A percentile compares a stretch with the other conserved stretches of the same genome.
Evolutionary conservation across 306 rosid species (phyloP).

Genomic region (Canavalia ensiformis): DNA sequence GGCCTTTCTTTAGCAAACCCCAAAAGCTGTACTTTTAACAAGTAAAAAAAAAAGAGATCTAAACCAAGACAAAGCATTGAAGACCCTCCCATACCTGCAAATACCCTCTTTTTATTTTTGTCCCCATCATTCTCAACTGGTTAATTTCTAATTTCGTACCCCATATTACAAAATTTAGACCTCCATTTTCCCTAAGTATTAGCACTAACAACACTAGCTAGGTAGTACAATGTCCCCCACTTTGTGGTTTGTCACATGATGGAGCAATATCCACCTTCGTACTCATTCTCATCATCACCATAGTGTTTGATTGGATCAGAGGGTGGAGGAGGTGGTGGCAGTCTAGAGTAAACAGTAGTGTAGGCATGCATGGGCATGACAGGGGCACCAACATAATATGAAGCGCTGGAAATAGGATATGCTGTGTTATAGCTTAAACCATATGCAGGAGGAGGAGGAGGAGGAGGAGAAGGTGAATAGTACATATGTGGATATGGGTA

Average conservation of each 20-base stretch:
- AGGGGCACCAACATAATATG: constrained; percentile 58
- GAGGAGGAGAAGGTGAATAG: constrained; percentile 43
- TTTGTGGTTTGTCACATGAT: constrained; percentile 60
- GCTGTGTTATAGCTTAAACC: constrained; percentile 73
- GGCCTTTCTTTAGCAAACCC: constrained; percentile 53
- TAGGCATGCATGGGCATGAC: constrained; percentile 69
- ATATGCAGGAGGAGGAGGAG: constrained; percentile 33
- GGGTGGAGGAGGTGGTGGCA: constrained; percentile 57
- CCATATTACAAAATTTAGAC: constrained; percentile 50
- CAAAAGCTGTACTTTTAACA: constrained; percentile 45
- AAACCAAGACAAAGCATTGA: constrained; percentile 46
- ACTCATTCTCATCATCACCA: constrained; percentile 54
- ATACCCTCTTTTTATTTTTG: constrained; percentile 37
- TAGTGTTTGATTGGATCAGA: constrained; percentile 50
- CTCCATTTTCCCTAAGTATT: constrained; percentile 16
- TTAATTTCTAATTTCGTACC: constrained; percentile 13
- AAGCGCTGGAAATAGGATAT: constrained; percentile 58
- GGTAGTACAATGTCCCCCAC: not conserved
- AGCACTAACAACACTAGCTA: constrained; percentile 29
- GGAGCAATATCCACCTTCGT: constrained; percentile 64
- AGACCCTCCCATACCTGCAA: constrained; percentile 48
- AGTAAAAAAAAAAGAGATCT: not conserved
- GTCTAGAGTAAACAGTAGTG: constrained; percentile 36
- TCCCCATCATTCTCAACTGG: constrained; percentile 19
- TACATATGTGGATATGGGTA: constrained; percentile 61